Evolutionary conservation across 139 green algal species (phyloP), one percentile per base, ranked within the genome.

Genomic region (Zygnema circumcarinatum): DNA sequence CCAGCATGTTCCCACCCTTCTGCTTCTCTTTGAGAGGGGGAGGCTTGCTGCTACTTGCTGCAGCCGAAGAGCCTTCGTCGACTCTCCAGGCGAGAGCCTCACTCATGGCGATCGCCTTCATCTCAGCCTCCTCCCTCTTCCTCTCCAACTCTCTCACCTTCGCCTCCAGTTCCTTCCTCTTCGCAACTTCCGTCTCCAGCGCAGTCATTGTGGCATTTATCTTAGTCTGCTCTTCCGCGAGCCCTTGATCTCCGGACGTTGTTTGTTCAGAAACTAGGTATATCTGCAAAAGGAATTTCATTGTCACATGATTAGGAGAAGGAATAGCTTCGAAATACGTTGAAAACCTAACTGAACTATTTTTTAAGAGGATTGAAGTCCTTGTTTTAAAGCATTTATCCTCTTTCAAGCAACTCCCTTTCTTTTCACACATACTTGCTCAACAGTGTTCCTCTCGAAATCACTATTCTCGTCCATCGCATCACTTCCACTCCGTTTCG

Each of bases 41-140:
- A 32, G 16, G 16, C 72, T 35, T 20, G 20, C 20, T 11, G 25
- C 2, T 39, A 20, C 2, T 33, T 83, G 22, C 20, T 83, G 75
- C 3, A 20, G 2, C 35, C 2, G 39, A 54, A 67, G 2, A 20
- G 31, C n/a, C 47, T 11, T 39, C 29, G 3, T 52, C 38, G 2
- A 33, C 32, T 52, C 75, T 2, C 2, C 32, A 25, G 16, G 47
- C 75, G 25, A 83, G n/a, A 42, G 32, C n/a, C 3, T 67, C 33
- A 47, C 33, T 83, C 75, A 83, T 83, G 21, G 75, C 75, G n/a
- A 42, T 21, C 7, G 75, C 75, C 32, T 83, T 83, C 75, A 83
- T 38, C 32, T 83, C 75, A 2, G 75, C 75, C 75, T 83, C 75
- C 75, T 83, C 75, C 2, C 75, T 42, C 75, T 83, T 83, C 25